Evolutionary conservation across 2,329 filamentous ascomycete species (phyloP).

Genomic region (Phyllosticta ampelicida): DNA sequence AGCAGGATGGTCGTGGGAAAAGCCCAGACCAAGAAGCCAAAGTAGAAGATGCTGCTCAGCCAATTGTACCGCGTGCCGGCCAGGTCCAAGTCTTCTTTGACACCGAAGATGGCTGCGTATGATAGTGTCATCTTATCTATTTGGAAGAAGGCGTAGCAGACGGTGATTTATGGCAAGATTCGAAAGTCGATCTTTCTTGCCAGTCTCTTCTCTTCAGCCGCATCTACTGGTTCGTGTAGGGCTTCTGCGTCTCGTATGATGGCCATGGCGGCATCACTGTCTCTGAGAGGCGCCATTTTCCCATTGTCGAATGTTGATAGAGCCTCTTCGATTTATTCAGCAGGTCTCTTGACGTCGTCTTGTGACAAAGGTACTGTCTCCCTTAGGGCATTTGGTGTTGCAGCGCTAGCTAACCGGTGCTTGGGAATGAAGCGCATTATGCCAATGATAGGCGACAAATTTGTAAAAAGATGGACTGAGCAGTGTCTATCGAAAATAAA

Average conservation of each 20-base stretch:
- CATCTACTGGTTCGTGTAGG: constrained; percentile 36
- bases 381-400: not conserved
- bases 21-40: constrained; percentile 45
- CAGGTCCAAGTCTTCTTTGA: constrained; percentile 47
- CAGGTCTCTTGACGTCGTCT: not conserved
- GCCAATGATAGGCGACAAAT: not conserved
- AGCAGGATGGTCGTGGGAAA: constrained; percentile 41
- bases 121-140: constrained; percentile 37
- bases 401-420: not conserved
- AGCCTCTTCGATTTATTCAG: not conserved
- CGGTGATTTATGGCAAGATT: constrained; percentile 46
- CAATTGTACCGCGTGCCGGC: constrained; percentile 49
- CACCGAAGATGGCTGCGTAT: constrained; percentile 56
- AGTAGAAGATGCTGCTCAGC: constrained; percentile 46
- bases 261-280: constrained; percentile 41
- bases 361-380: not conserved
- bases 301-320: constrained; percentile 1
- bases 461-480: not conserved
- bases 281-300: constrained; percentile 21
- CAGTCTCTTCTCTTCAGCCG: constrained; percentile 36
- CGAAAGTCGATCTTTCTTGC: constrained; percentile 48
- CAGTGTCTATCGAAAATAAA: not conserved
- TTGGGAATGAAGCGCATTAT: not conserved
- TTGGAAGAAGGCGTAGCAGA: constrained; percentile 42
- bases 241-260: constrained; percentile 38